Evolutionary conservation across 306 rosid genomes (phyloP), one percentile per base, ranked within the genome.

Genomic region (Carpinus viminea): DNA sequence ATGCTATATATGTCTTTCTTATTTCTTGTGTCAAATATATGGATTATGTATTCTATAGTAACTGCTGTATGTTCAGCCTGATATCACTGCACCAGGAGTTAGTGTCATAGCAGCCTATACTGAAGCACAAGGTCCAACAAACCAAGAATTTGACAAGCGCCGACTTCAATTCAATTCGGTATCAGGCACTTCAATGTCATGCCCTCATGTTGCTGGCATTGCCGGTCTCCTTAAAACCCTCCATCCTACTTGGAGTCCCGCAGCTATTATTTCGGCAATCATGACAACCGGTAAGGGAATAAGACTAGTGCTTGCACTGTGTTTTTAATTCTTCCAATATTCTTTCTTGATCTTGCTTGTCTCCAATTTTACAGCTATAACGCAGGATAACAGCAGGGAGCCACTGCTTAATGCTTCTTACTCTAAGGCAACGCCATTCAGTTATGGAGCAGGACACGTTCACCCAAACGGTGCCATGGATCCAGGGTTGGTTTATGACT

Each of bases 141-240:
- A 89, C 73, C 88, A 87, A 80, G 69, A 7, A 71, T 92, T 85
- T 57, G 97, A 94, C 83, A 31, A 18, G 17, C 87, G 97, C 53
- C 86, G 97, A 74, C 76, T 85, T 74, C 80, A 76, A 5, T 94
- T 43, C 78, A 94, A 92, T 88, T 84, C 97, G 2, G 7, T 83
- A 18, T 92, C 97, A 7, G 98, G 98, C 62, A 94, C 98, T n/a
- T 94, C 98, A 47, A 94, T 92, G 98, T 92, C 98, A 16, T 94
- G 98, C 52, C 98, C 98, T 68, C 97, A 94, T 64, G 82, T 94
- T 81, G 85, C 97, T 5, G 97, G 97, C 76, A 74, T 88, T 76
- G 94, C 51, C 34, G 97, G 97, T 41, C 89, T 94, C 15, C 86
- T 94, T 26, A 94, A 75, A 83, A 69, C 90, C 15, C 79, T 92